Conservation (phyloP, 1,139 yeast species). For the Candida albicans region DNA sequence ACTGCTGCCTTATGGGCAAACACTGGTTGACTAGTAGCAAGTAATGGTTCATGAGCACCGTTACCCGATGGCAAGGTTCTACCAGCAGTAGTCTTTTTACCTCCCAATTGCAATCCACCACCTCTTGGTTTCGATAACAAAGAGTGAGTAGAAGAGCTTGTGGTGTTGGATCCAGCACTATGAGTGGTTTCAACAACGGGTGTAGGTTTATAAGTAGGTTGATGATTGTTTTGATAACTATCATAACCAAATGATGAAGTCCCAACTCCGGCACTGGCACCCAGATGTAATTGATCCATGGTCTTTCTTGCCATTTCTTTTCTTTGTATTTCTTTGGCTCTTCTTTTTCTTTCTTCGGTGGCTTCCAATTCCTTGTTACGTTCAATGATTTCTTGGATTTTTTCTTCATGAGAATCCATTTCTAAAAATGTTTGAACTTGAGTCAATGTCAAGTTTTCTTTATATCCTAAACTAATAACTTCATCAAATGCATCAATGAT, state of each 20-base stretch:
- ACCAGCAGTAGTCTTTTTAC: slow-evolving; percentile 39
- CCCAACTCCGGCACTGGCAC: slow-evolving; percentile 7
- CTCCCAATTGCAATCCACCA: slow-evolving; percentile 84
- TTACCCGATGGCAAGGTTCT: slow-evolving; percentile 15
- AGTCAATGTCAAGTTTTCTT: slow-evolving; percentile 77
- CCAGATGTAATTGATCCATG: slow-evolving; percentile 27
- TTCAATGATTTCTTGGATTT: slow-evolving; percentile 96
- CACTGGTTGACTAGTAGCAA: slow-evolving; percentile 43
- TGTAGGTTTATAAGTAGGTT: slow-evolving; percentile 38
- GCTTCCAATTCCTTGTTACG: slow-evolving; percentile 97
- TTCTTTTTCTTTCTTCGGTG: slow-evolving; percentile 92
- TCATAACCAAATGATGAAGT: slow-evolving; percentile 19
- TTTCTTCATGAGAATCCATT: slow-evolving; percentile 98
- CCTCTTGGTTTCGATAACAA: slow-evolving; percentile 35
- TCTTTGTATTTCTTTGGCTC: slow-evolving; percentile 93
- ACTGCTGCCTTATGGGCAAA: slow-evolving; percentile 24
- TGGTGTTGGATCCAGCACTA: slow-evolving; percentile 6
- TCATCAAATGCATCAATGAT: slow-evolving; percentile 93
- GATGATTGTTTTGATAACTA: slow-evolving; percentile 23
- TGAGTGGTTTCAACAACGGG: slow-evolving; percentile 24
- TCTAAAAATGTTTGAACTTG: slow-evolving; percentile 90
- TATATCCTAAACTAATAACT: slow-evolving; percentile 83
- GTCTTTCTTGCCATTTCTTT: slow-evolving; percentile 71
- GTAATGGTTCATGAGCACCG: slow-evolving; percentile 15
- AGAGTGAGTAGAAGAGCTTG: slow-evolving; percentile 12